Percentiles rank a stretch among this genome's conserved stretches.
phyloP scores from a whole-genome alignment of 2,329 filamentous ascomycete species.

The Monosporascus cannonballus region DNA sequence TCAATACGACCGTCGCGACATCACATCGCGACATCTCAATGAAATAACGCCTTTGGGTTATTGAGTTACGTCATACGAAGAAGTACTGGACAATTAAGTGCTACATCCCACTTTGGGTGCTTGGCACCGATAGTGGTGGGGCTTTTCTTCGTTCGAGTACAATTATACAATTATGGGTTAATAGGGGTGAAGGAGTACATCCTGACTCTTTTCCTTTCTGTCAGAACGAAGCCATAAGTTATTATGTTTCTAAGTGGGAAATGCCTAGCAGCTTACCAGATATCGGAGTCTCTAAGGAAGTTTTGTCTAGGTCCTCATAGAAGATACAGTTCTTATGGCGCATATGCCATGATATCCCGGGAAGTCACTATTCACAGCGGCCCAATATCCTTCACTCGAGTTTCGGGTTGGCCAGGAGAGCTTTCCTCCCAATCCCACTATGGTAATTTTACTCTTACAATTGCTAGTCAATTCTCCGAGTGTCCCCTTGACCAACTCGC shows the following conservation, averaged over 20 bases:
- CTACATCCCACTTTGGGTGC: not conserved
- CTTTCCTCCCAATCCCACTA: not conserved
- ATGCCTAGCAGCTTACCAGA: not conserved
- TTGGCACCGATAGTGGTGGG: not conserved
- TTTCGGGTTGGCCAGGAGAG: not conserved
- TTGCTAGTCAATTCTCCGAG: too few species aligned
- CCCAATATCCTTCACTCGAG: not conserved
- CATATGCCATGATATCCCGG: not conserved
- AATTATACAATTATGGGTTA: not conserved
- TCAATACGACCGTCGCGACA: too few species aligned
- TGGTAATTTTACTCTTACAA: too few species aligned
- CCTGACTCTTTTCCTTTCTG: not conserved
- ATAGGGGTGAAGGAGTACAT: not conserved
- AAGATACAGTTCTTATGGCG: not conserved
- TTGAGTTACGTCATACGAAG: too few species aligned
- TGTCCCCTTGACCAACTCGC: too few species aligned
- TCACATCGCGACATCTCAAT: too few species aligned
- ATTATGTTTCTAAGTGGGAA: not conserved
- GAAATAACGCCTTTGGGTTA: too few species aligned
- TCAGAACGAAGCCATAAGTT: not conserved
- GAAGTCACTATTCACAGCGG: not conserved
- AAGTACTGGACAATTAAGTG: too few species aligned
- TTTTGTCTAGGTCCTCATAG: not conserved
- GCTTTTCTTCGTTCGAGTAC: not conserved
- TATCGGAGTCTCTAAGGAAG: too few species aligned